Conservation (phyloP, 495 filamentous ascomycete species). For the Tuber melanosporum region DNA sequence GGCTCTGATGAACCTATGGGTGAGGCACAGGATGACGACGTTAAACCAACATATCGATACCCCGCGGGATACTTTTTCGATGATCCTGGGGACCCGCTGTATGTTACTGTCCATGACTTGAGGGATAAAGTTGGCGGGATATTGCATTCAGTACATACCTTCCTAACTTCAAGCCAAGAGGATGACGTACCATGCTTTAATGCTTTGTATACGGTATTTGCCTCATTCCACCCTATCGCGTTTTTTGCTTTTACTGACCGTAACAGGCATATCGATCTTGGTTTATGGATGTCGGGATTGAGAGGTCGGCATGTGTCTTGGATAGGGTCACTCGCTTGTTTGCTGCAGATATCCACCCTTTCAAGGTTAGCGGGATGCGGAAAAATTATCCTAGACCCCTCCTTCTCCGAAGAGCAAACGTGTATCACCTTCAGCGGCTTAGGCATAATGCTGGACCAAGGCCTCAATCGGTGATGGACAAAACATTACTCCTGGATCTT, state of each 20-base stretch:
- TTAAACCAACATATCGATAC: constrained; percentile 75
- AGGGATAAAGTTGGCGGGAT: constrained; percentile 72
- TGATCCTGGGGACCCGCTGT: constrained; percentile 52
- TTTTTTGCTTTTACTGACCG: constrained; percentile 13
- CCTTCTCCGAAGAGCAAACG: constrained; percentile 79
- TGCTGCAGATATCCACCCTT: constrained; percentile 75
- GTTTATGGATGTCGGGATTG: constrained; percentile 96
- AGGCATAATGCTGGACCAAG: constrained; percentile 86
- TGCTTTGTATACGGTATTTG: constrained; percentile 63
- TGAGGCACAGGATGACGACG: constrained; percentile 73
- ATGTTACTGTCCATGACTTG: constrained; percentile 68
- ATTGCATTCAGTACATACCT: constrained; percentile 75
- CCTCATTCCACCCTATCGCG: neutral
- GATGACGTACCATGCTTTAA: constrained; percentile 96
- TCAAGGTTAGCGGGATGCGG: constrained; percentile 85
- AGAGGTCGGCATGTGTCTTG: constrained; percentile 86
- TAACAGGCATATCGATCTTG: constrained; percentile 72
- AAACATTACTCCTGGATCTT: constrained; percentile 74
- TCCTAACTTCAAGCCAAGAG: constrained; percentile 75
- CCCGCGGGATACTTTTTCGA: constrained; percentile 77
- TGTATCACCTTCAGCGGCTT: constrained; percentile 88
- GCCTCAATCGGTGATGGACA: constrained; percentile 76
- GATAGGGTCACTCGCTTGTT: constrained; percentile 79
- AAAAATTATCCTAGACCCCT: constrained; percentile 89
- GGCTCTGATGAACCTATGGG: constrained; percentile 51